Percentiles rank a stretch among this genome's conserved stretches.
Conservation (phyloP, 306 rosid genomes). For the Begonia masoniana region DNA sequence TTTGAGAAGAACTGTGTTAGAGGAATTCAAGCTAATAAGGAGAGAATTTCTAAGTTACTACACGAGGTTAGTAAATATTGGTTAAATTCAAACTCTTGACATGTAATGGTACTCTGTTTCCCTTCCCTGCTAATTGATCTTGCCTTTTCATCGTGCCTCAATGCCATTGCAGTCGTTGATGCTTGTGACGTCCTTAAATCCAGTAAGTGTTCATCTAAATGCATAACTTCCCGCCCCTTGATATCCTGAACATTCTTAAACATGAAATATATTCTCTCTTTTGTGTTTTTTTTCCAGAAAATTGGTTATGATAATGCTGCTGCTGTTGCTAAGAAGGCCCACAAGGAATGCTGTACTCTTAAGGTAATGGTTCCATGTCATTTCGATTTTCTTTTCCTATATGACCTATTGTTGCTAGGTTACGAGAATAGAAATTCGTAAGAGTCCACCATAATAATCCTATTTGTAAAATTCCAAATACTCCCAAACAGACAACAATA, state of each 20-base stretch:
- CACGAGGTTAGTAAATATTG: slow-evolving; percentile 58
- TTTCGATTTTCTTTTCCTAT: neutral
- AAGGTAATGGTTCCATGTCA: slow-evolving; percentile 39
- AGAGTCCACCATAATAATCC: no score
- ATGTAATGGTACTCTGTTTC: neutral
- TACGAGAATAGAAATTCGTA: no score
- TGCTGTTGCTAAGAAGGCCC: slow-evolving; percentile 94
- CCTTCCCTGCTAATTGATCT: slow-evolving; percentile 22
- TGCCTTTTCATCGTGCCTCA: slow-evolving; percentile 3
- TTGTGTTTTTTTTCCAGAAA: slow-evolving; percentile 44
- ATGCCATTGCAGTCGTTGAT: slow-evolving; percentile 67
- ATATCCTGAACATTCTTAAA: slow-evolving; percentile 1
- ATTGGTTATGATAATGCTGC: slow-evolving; percentile 99
- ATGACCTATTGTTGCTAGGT: no score
- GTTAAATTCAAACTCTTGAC: slow-evolving; percentile 3
- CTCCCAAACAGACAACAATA: no score
- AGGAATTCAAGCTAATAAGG: slow-evolving; percentile 89
- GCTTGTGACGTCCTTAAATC: slow-evolving; percentile 94
- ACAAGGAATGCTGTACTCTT: slow-evolving; percentile 85
- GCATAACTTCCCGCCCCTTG: neutral
- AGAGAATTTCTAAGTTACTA: slow-evolving; percentile 82
- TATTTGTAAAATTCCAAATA: no score
- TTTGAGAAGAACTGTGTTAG: slow-evolving; percentile 93
- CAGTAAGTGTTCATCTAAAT: slow-evolving; percentile 41
- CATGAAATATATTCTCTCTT: slow-evolving; percentile 1